These are phyloP conservation scores for Sinapis alba DNA, from an alignment of 441 rosid genomes.

Conservation along the genomic window DNA sequence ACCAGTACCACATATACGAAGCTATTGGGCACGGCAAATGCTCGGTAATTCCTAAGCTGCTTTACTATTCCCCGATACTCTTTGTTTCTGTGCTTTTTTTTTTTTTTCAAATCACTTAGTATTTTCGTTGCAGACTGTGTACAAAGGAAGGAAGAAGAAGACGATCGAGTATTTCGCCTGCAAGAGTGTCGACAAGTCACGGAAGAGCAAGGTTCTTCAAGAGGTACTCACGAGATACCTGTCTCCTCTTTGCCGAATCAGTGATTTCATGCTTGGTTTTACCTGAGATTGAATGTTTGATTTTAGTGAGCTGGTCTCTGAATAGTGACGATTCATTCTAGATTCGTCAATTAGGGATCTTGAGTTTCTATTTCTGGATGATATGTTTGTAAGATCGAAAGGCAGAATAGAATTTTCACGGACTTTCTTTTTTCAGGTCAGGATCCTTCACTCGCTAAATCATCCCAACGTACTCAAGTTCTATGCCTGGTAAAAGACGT, in stretches of 20 bases:
- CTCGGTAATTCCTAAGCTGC: constrained; percentile 62
- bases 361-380: constrained; percentile 28
- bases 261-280: background rate
- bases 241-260: background rate
- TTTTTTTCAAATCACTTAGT: background rate
- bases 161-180: constrained; percentile 92
- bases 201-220: constrained; percentile 87
- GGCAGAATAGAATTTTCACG: background rate
- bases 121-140: constrained; percentile 56
- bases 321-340: constrained; percentile 9
- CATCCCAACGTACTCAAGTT: constrained; percentile 82
- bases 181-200: constrained; percentile 95
- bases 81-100: background rate
- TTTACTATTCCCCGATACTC: background rate
- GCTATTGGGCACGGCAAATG: constrained; percentile 96
- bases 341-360: constrained; percentile 13
- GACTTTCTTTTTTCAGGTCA: constrained; percentile 60
- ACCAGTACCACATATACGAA: constrained; percentile 88
- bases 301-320: background rate
- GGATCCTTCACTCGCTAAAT: constrained; percentile 84
- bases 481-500: constrained; percentile 71
- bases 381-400: background rate
- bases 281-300: background rate
- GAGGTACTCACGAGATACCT: constrained; percentile 59
- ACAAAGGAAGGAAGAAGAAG: constrained; percentile 98